Base-by-base conservation (phyloP, 768 basidiomycete species). In the Amanita pseudoporphyria region DNA sequence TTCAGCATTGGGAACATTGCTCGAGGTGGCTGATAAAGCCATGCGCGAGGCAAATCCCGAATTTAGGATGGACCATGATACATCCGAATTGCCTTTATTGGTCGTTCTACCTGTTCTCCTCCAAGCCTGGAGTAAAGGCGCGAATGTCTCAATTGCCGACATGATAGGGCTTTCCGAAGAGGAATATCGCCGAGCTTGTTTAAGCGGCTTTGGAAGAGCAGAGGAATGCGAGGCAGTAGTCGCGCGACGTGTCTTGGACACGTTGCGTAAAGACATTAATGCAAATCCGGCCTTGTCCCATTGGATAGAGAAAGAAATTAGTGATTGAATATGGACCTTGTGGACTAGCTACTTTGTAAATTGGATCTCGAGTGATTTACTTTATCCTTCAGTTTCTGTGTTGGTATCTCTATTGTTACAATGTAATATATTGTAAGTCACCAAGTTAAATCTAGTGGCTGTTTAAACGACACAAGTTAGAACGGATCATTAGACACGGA, bases 171-270 rank as follows among this genome's bases (percentile, higher is more conserved):
- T 87, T 6, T 56, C 74, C 0, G 84, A 82, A 56, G 73, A 70
- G 6, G 76, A 77, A 53, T 90, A 89, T 57, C 72, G 86, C 50
- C 75, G 70, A 55, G 77, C 75, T 32, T 88, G 81, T 62, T 65
- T 91, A 32, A 67, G 77, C 36, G 87, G 88, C 18, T 90, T 89
- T 60, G 79, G 82, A 12, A 71, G 84, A 47, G 87, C 87, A 33
- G 87, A 89, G 54, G 84, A 87, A 57, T 85, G 79, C 55, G 79
- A 79, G 38, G 65, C 64, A 18, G 65, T 74, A 4, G 77, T 87
- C 42, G 81, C 74, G 3, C 72, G 73, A 58, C 74, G 74, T 19
- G 68, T 86, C 35, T 64, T 81, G 30, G 72, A 81, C 28, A 67
- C 69, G 19, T 64, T 87, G 31, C 67, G 63, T 18, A 54, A 52